These are phyloP conservation scores for Fusarium metavorans DNA, from an alignment of 2,329 filamentous ascomycete genomes.

Conservation along the genomic window DNA sequence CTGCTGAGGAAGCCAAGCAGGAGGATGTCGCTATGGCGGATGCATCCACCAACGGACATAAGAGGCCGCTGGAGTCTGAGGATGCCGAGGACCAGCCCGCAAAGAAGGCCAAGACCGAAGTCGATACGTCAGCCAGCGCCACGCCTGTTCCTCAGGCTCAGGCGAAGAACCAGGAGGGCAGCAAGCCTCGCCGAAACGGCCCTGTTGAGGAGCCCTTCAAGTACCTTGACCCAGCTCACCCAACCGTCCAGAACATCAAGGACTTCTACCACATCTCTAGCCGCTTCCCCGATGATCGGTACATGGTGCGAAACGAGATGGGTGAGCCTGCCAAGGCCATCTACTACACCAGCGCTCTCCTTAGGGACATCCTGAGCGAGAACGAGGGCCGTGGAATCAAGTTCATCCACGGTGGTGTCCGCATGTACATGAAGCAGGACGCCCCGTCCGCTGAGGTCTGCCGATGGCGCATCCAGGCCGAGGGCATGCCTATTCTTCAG, in stretches of 20 bases:
- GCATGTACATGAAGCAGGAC: slow-evolving; percentile 99
- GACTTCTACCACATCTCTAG: slow-evolving; percentile 86
- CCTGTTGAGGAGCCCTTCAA: slow-evolving; percentile 93
- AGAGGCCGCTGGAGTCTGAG: slow-evolving; percentile 52
- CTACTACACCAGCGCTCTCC: slow-evolving; percentile 91
- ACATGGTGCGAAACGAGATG: slow-evolving; percentile 94
- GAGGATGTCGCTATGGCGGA: slow-evolving; percentile 50
- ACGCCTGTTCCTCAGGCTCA: slow-evolving; percentile 41
- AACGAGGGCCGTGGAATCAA: slow-evolving; percentile 94
- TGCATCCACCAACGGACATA: slow-evolving; percentile 46
- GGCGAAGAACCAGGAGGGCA: slow-evolving; percentile 37
- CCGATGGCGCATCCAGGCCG: slow-evolving; percentile 94
- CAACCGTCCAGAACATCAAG: slow-evolving; percentile 81
- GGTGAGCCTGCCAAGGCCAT: slow-evolving; percentile 93
- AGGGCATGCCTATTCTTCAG: slow-evolving; percentile 91
- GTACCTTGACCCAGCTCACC: slow-evolving; percentile 80
- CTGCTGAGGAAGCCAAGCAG: slow-evolving; percentile 32
- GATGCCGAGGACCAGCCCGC: slow-evolving; percentile 54
- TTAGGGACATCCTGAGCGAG: slow-evolving; percentile 84
- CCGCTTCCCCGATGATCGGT: slow-evolving; percentile 89
- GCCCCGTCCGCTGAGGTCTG: slow-evolving; percentile 88
- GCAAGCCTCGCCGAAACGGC: slow-evolving; percentile 59
- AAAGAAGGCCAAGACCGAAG: slow-evolving; percentile 63
- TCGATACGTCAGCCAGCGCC: slow-evolving; percentile 28
- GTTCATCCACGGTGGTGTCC: slow-evolving; percentile 96